Percentiles rank a stretch among this genome's conserved stretches.
Conservation (phyloP, 2,329 filamentous ascomycete species). For the Cladobotryum mycophilum region DNA sequence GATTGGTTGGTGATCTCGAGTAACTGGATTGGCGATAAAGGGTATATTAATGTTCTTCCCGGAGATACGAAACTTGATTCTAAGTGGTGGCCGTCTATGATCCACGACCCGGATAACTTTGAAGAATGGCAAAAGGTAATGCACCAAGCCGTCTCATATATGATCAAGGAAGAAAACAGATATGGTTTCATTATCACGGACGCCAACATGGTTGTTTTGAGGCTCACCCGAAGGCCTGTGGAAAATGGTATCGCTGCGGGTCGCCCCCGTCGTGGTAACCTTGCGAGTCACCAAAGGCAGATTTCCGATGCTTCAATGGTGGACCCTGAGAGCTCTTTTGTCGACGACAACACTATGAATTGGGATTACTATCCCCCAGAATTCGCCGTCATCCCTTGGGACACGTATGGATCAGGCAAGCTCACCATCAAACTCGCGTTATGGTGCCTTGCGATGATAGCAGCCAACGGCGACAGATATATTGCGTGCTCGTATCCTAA, state of each 20-base stretch:
- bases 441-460: not conserved
- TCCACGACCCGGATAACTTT: not conserved
- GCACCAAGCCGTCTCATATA: not conserved
- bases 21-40: no score
- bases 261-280: no score
- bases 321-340: not conserved
- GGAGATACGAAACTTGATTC: constrained; percentile 3
- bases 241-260: not conserved
- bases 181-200: constrained; percentile 19
- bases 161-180: not conserved
- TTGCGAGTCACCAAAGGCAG: no score
- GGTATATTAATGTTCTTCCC: not conserved
- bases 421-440: not conserved
- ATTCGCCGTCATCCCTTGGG: not conserved
- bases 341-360: not conserved
- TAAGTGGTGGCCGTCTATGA: constrained; percentile 2
- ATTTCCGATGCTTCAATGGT: not conserved
- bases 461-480: not conserved
- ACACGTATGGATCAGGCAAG: not conserved
- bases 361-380: not conserved
- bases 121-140: not conserved
- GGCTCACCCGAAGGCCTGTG: not conserved
- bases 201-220: constrained; percentile 33
- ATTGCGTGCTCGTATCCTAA: not conserved
- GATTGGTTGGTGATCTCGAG: not conserved